Base-by-base conservation (phyloP, 441 rosid genomes). In the Manihot esculenta region DNA sequence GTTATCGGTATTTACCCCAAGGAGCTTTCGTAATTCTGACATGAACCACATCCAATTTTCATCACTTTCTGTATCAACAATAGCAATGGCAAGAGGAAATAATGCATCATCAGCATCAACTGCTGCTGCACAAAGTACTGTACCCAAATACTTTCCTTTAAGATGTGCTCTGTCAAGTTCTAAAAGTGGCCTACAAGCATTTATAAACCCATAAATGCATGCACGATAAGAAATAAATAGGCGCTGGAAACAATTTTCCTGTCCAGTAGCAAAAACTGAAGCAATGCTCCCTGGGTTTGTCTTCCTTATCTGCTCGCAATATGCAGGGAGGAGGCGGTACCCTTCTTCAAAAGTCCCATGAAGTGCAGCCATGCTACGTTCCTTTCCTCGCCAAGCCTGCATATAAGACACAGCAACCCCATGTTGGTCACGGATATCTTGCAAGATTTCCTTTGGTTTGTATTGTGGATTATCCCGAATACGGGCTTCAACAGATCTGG, bases 381-480 rank as follows among this genome's bases (percentile, higher is more conserved):
- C 99, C 82, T 94, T 94, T 73, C 99, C 99, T 5, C 97, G 99
- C 99, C 99, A 94, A 61, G 99, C 99, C 77, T 94, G 97, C 99
- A 94, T 94, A 74, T 90, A 92, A 66, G 99, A 94, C 70, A 94
- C 99, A 9, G 94, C 92, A 82, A 94, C 99, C 18, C 99, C 99
- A 78, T 94, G 99, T 79, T 85, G 86, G 55, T 94, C 97, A 1
- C 92, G 87, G 71, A 94, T 94, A 60, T 90, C 97, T 79, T 94
- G 97, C 80, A 94, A 80, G 58, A 94, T 94, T 82, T 94, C 94
- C 74, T 90, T 94, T 0, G 99, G 97, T 78, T 92, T 94, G 78
- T 86, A 94, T 72, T 85, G 99, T n/a, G 99, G 97, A 72, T 94
- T 94, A 74, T 92, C 97, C 54, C 97, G 88, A 74, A 94, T 82